Base-by-base conservation (phyloP, 2,329 filamentous ascomycete genomes). In the Thielaviopsis euricoi region DNA sequence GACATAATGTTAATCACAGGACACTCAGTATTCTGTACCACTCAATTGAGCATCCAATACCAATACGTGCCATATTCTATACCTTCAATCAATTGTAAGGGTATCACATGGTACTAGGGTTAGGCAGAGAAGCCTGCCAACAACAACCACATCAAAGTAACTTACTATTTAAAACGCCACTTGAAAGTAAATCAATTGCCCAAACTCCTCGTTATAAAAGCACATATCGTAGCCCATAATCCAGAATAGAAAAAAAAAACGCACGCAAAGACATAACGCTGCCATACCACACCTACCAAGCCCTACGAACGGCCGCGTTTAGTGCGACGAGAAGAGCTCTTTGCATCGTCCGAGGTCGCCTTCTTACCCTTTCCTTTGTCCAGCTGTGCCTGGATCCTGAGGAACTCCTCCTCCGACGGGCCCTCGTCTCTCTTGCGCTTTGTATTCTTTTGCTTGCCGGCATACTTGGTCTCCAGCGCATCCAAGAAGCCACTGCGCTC, bases 401-500 rank as follows among this genome's bases (percentile, higher is more conserved):
- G n/a, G 13, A 83, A 83, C 0, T 76, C 79, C 63, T 81, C 79
- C 62, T 84, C 81, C 0, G 77, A 77, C 1, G 79, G 77, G 65
- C 80, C 77, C 61, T 86, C 83, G 64, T 89, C 84, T 0, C 79
- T 74, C 0, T 66, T 68, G 25, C 70, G 71, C 63, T 76, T 74
- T 26, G 73, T 74, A 65, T 77, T 81, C 69, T 75, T 76, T 0
- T 67, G 63, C 61, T 74, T 73, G 15, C 67, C 66, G 7, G 74
- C 72, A 67, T 94, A 94, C 71, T 91, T 94, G 53, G 83, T 86
- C 59, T 87, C 87, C 54, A 95, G 70, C 54, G 79, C 74, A 61
- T 87, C 86, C 23, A 95, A 72, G 67, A 94, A 89, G 43, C 73
- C 74, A 26, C 71, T 75, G 37, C 86, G 75, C 49, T 77, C 76